Evolutionary conservation across 192 early-diverging fungal genomes (phyloP), one percentile per base, ranked within the genome.

Genomic region (Jimgerdemannia flammicorona): DNA sequence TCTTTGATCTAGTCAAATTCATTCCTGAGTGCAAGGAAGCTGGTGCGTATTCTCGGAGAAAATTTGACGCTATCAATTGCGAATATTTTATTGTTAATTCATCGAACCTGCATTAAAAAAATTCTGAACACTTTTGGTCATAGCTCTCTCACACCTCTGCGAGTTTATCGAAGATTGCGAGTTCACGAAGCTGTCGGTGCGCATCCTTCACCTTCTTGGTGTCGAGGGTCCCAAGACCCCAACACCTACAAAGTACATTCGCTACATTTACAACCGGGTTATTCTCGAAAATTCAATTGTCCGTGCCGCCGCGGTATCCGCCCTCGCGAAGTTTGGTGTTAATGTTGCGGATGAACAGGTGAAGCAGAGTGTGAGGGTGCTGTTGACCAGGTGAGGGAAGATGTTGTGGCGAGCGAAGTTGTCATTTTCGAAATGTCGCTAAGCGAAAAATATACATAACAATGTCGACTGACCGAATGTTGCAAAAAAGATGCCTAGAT

Each of bases 141-240:
- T 64, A 88, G 98, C 96, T 59, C 87, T 99, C 67, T 93, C 93
- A 9, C 95, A 98, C 74, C 86, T 99, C 68, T 99, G 98, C 83
- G 98, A 99, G 86, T 98, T 99, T 74, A 99, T 99, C 78, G 98
- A 99, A 80, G 98, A 99, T 79, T 99, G 98, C 83, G 98, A 99
- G 81, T 99, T 97, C 82, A 95, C 95, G 18, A 98, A 99, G 84
- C 88, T 99, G 4, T 96, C 97, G n/a, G 97, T 99, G 70, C 92
- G 97, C 67, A 95, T 98, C 74, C 85, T 99, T 69, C 93, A 98
- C 84, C 86, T 99, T 59, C 86, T 99, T 44, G 98, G 98, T 69
- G 85, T 93, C 4, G 96, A 98, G 78, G 97, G 98, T 2, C 98
- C 98, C 19, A 91, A 90, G 75, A 96, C 95, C 14, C 75, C 88